Conservation (phyloP, 176 grass and related monocot species). For the Phragmites australis region DNA sequence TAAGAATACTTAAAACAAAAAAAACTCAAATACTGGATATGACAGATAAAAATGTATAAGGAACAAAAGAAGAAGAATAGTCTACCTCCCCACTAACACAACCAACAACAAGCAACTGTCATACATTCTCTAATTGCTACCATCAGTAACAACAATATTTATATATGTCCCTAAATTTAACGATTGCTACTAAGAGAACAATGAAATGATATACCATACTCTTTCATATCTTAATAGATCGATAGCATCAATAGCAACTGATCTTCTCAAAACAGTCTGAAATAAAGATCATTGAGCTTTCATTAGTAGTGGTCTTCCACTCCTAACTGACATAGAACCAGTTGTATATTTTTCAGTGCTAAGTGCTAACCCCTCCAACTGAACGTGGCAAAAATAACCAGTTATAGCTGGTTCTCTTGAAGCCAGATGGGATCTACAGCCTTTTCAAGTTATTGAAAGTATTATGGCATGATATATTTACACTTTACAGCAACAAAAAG, state of each 20-base stretch:
- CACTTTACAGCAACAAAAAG: neutral
- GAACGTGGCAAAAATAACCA: neutral
- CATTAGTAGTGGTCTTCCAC: neutral
- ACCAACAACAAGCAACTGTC: constrained; percentile 4
- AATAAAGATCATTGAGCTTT: neutral
- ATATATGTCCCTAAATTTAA: neutral
- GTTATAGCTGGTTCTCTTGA: neutral
- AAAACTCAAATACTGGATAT: neutral
- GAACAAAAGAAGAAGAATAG: constrained; percentile 11
- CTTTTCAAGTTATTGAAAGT: neutral
- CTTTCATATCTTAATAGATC: neutral
- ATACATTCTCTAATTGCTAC: neutral
- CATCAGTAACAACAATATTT: neutral
- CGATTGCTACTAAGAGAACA: neutral
- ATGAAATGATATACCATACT: neutral
- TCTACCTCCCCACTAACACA: neutral
- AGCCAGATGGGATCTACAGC: neutral
- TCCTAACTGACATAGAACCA: neutral
- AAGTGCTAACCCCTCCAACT: neutral
- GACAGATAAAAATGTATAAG: constrained; percentile 2
- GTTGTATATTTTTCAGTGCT: neutral
- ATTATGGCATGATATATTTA: constrained; percentile 11
- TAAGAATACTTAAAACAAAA: neutral
- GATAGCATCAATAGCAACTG: neutral
- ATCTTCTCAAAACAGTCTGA: constrained; percentile 4